Percentiles rank a stretch among this genome's conserved stretches.
Evolutionary conservation across 805 yeast species (phyloP).

Genomic region (Pichia phayaonensis): DNA sequence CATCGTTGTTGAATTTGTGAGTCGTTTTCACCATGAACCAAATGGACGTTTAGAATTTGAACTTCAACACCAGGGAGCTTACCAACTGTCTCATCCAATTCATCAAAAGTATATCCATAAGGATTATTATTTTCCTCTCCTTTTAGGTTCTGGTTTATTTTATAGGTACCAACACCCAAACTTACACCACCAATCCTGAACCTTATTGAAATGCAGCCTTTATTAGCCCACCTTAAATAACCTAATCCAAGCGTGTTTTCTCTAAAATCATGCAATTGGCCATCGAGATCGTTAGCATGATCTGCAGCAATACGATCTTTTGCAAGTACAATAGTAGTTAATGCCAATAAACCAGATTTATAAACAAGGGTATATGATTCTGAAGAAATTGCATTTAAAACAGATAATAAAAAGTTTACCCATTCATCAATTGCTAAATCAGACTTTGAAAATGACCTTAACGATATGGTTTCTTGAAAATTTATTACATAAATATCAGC

Average conservation of each 20-base stretch:
- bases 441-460: slow-evolving; percentile 36
- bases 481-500: slow-evolving; percentile 35
- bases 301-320: slow-evolving; percentile 13
- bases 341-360: slow-evolving; percentile 44
- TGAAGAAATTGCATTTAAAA: slow-evolving; percentile 16
- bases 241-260: slow-evolving; percentile 49
- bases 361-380: slow-evolving; percentile 30
- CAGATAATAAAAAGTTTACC: slow-evolving; percentile 21
- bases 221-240: slow-evolving; percentile 53
- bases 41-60: slow-evolving; percentile 43
- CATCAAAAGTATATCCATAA: background rate
- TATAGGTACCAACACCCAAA: slow-evolving; percentile 1
- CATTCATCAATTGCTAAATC: slow-evolving; percentile 28
- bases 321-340: slow-evolving; percentile 41
- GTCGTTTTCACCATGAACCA: slow-evolving; percentile 39
- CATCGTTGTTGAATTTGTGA: slow-evolving; percentile 10
- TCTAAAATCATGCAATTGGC: slow-evolving; percentile 33
- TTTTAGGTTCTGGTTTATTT: background rate
- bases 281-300: slow-evolving; percentile 13
- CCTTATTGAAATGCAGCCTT: slow-evolving; percentile 46
- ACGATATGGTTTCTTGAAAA: slow-evolving; percentile 44
- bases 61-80: slow-evolving; percentile 27
- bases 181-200: slow-evolving; percentile 35
- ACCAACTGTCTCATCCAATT: slow-evolving; percentile 10
- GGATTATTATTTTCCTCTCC: background rate